phyloP scores from a whole-genome alignment of 306 rosid genomes.

The Glycyrrhiza uralensis region DNA sequence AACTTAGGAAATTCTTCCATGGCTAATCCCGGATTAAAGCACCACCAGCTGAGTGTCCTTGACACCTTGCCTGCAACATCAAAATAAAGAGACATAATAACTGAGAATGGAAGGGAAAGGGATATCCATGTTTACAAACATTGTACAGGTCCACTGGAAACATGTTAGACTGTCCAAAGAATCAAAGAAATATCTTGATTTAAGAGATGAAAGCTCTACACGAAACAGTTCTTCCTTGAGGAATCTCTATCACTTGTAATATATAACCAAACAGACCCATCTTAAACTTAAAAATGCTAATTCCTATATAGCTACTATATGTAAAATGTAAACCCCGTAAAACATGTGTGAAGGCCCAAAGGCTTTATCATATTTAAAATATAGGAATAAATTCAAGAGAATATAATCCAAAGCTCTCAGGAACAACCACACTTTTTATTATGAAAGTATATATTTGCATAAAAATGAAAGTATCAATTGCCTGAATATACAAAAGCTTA shows the following conservation, averaged over 20 bases:
- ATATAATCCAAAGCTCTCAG: not conserved
- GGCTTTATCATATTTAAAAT: constrained; percentile 1
- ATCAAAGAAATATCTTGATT: constrained; percentile 9
- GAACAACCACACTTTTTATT: not conserved
- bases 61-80: constrained; percentile 64
- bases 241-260: not conserved
- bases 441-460: not conserved
- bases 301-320: not conserved
- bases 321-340: not conserved
- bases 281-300: constrained; percentile 17
- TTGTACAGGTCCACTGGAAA: not conserved
- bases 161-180: constrained; percentile 4
- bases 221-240: constrained; percentile 3
- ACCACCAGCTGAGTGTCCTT: constrained; percentile 97
- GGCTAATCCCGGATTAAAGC: constrained; percentile 97
- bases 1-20: constrained; percentile 65
- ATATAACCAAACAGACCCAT: not conserved
- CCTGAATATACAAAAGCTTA: not conserved
- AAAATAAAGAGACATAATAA: constrained; percentile 24
- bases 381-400: not conserved
- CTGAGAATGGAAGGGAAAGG: constrained; percentile 19
- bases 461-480: not conserved
- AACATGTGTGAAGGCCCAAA: not conserved
- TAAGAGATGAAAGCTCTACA: constrained; percentile 17
- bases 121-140: constrained; percentile 10